Evolutionary conservation across 352 stramenopile genomes (phyloP).

Genomic region (Phytophthora cajani): DNA sequence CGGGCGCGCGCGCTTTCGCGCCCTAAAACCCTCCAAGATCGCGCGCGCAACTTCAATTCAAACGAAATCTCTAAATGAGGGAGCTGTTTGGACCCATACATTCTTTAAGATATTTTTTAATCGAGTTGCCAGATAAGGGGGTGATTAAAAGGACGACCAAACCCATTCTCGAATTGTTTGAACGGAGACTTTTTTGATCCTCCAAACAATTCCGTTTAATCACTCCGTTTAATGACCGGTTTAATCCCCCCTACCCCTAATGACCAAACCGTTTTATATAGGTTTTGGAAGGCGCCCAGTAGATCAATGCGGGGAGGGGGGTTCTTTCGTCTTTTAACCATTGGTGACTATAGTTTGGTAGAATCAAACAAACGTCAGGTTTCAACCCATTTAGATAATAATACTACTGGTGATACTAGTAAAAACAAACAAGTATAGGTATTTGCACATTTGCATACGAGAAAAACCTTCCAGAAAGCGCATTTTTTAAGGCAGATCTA

Average conservation of each 20-base stretch:
- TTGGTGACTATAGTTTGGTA: too few relatives aligned
- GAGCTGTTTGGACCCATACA: background rate
- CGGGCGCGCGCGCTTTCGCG: background rate
- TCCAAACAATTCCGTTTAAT: constrained; percentile 1
- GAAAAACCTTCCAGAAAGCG: too few relatives aligned
- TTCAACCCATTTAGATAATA: too few relatives aligned
- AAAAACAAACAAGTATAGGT: too few relatives aligned
- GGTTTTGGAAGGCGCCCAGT: too few relatives aligned
- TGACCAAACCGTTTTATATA: too few relatives aligned
- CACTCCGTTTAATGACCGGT: background rate
- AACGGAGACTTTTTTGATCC: background rate
- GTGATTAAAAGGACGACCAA: background rate
- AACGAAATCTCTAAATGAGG: background rate
- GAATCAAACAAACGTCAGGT: too few relatives aligned
- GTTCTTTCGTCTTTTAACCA: too few relatives aligned
- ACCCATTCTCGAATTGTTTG: background rate
- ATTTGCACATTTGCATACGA: too few relatives aligned
- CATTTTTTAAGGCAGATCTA: too few relatives aligned
- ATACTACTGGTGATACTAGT: too few relatives aligned
- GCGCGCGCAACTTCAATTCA: background rate
- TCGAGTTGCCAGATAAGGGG: background rate
- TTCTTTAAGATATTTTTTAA: background rate
- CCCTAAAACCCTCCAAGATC: background rate
- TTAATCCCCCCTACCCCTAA: background rate
- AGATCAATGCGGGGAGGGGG: too few relatives aligned